Evolutionary conservation across 768 basidiomycete species (phyloP), one percentile per base, ranked within the genome.

Genomic region (Mycena kentingensis): DNA sequence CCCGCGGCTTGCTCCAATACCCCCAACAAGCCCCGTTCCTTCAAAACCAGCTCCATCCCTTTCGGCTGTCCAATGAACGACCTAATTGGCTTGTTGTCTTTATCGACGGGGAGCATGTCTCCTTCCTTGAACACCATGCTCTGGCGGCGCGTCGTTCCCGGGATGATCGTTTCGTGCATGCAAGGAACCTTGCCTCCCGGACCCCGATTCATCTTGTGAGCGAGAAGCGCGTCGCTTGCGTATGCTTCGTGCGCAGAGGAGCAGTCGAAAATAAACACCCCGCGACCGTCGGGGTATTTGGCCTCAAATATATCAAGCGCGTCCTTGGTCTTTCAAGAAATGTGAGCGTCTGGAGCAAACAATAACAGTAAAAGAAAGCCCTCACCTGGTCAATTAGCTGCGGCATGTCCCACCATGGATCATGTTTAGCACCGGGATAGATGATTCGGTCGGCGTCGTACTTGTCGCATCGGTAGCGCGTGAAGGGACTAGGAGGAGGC

Each of bases 121-220:
- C 39, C 41, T 1, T 8, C 39, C 26, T 56, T 52, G 43, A 49
- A 62, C 8, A 54, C 54, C 60, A 62, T 59, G 32, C 41, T 39
- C 49, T 63, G 62, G 16, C 22, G 47, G 31, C 32, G 21, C 8
- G 54, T 50, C 7, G 53, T 52, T 29, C 47, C 36, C 8, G 59
- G 63, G 48, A 58, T 62, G 36, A 47, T 26, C 13, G 64, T 65
- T 37, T 51, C 46, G 31, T 48, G 60, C 56, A 61, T 57, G 5
- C 43, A 46, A 13, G 57, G 60, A 34, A 66, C 63, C 28, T 60
- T 60, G 18, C 65, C 66, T 2, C 65, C 60, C 4, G 57, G 57
- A n/a, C 29, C 37, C 13, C 57, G 46, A 49, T 67, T 68, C 63
- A 67, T 67, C 3, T 66, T 63, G 29, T 64, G 60, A 18, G 49